Evolutionary conservation across 257 asterid species (phyloP).

Genomic region (Phtheirospermum japonicum): DNA sequence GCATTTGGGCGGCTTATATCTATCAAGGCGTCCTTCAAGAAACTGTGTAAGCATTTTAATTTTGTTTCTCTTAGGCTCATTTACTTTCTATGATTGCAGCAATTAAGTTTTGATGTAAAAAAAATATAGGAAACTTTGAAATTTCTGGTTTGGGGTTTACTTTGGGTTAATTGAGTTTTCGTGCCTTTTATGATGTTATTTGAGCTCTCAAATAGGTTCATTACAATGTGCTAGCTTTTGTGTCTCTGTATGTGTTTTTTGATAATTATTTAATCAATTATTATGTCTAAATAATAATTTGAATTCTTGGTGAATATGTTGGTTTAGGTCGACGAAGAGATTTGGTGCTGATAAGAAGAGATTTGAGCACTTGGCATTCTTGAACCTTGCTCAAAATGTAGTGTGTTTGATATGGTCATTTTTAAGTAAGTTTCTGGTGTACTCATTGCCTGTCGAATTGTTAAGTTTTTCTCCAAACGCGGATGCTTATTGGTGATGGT

Average conservation of each 20-base stretch:
- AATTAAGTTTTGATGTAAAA: not conserved
- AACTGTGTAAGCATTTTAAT: slow-evolving; percentile 51
- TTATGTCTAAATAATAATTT: not conserved
- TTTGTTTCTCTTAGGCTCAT: not conserved
- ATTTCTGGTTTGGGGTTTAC: not conserved
- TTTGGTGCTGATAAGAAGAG: slow-evolving; percentile 87
- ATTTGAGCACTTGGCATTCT: slow-evolving; percentile 94
- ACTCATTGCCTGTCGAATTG: not conserved
- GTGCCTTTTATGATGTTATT: slow-evolving; percentile 1
- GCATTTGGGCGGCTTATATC: slow-evolving; percentile 96
- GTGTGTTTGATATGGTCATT: slow-evolving; percentile 91
- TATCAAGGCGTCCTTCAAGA: slow-evolving; percentile 97
- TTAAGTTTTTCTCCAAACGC: not conserved
- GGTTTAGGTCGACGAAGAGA: slow-evolving; percentile 78
- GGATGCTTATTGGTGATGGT: slow-evolving; percentile 7
- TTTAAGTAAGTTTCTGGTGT: slow-evolving; percentile 58
- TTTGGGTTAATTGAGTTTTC: not conserved
- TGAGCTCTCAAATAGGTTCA: slow-evolving; percentile 13
- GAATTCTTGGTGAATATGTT: slow-evolving; percentile 12
- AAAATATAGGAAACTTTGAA: not conserved
- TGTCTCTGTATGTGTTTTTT: not conserved
- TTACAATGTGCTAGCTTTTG: slow-evolving; percentile 17
- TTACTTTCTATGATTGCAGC: slow-evolving; percentile 2
- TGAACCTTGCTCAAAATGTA: slow-evolving; percentile 92
- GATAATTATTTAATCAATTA: not conserved